Evolutionary conservation across 495 filamentous ascomycete species (phyloP).

Genomic region (Achaetomiella virescens): DNA sequence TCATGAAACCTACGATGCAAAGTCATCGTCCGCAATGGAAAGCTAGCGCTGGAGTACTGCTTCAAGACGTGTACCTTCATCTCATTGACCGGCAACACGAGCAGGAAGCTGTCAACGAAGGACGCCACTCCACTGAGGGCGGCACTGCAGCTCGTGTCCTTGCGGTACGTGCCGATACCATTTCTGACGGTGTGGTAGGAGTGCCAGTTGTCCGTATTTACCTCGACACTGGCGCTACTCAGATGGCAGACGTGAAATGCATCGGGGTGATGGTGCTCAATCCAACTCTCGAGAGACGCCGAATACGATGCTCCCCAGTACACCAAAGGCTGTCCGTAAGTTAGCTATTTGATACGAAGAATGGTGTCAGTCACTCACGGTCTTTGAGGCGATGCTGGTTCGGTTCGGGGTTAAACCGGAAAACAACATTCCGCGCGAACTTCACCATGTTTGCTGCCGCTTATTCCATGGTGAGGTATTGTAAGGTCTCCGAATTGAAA

Average conservation of each 20-base stretch:
- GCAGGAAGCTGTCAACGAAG: conserved; percentile 48
- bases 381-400: conserved; percentile 49
- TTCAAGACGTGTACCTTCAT: conserved; percentile 19
- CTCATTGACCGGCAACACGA: conserved; percentile 10
- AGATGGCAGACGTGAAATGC: conserved; percentile 63
- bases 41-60: conserved; percentile 18
- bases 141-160: conserved; percentile 46
- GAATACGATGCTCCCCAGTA: conserved; percentile 58
- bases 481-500: conserved; percentile 50
- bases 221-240: conserved; percentile 55
- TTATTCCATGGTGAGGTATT: conserved; percentile 56
- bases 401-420: conserved; percentile 49
- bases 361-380: conserved; percentile 12
- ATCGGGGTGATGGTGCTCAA: conserved; percentile 50
- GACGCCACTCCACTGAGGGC: conserved; percentile 51
- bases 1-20: conserved; percentile 19
- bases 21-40: conserved; percentile 27
- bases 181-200: conserved; percentile 57
- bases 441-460: conserved; percentile 54
- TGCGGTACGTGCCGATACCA: conserved; percentile 43
- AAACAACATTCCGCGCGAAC: conserved; percentile 53
- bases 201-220: conserved; percentile 57
- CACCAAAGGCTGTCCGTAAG: conserved; percentile 48
- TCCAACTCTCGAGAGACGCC: conserved; percentile 58
- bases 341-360: background rate